Evolutionary conservation across 495 filamentous ascomycete genomes (phyloP).

Genomic region (Hypoxylon perforatum): DNA sequence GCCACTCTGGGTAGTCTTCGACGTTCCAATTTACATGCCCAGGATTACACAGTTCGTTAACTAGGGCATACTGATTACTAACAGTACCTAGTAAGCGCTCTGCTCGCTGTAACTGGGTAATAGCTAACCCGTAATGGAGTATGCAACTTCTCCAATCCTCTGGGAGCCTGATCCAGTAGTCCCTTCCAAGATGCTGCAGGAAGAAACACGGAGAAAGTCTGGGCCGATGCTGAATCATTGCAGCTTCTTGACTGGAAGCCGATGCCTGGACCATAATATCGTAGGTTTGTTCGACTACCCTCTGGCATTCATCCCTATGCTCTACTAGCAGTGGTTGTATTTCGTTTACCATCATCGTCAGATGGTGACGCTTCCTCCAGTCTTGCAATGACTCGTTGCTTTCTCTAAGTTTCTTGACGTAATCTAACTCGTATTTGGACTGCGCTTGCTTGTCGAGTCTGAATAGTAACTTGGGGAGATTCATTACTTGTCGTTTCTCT

Average conservation of each 20-base stretch:
- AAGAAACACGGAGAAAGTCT: constrained; percentile 51
- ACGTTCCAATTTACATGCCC: constrained; percentile 67
- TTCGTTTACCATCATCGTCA: not conserved
- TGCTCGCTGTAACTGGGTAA: constrained; percentile 52
- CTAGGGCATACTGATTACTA: constrained; percentile 51
- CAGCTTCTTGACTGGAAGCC: not conserved
- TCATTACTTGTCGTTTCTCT: not conserved
- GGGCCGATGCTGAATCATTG: constrained; percentile 35
- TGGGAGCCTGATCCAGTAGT: constrained; percentile 36
- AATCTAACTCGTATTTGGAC: constrained; percentile 40
- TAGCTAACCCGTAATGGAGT: constrained; percentile 50
- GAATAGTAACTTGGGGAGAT: constrained; percentile 5
- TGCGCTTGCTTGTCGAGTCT: constrained; percentile 6
- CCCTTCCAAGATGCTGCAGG: constrained; percentile 46
- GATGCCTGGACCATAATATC: constrained; percentile 15
- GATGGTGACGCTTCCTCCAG: constrained; percentile 9
- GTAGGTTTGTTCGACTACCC: constrained; percentile 9
- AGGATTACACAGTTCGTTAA: constrained; percentile 61
- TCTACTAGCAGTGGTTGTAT: not conserved
- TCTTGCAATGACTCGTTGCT: constrained; percentile 26
- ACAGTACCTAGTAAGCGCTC: constrained; percentile 45
- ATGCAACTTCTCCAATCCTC: constrained; percentile 46
- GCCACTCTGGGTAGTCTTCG: constrained; percentile 63
- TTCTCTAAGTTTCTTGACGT: constrained; percentile 36
- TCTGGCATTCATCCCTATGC: constrained; percentile 6